Percentiles rank a stretch among this genome's conserved stretches.
Evolutionary conservation across 2,329 filamentous ascomycete species (phyloP).

Genomic region (Colletotrichum truncatum): DNA sequence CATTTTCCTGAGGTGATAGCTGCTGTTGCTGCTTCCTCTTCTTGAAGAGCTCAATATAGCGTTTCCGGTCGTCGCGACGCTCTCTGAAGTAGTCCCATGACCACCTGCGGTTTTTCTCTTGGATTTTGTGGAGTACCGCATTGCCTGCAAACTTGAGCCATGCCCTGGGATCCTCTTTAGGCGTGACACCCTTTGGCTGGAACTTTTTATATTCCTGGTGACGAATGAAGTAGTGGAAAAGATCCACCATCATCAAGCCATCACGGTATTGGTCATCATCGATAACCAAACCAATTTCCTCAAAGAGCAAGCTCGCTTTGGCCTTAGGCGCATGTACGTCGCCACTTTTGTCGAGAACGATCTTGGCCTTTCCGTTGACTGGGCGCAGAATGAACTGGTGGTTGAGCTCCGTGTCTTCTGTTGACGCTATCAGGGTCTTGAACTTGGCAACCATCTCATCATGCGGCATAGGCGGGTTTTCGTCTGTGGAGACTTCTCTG

Average conservation of each 20-base stretch:
- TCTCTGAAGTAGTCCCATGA: conserved; percentile 97
- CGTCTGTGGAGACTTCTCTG: conserved; percentile 71
- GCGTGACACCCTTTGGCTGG: conserved; percentile 81
- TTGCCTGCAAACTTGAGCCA: conserved; percentile 94
- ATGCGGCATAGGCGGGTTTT: conserved; percentile 72
- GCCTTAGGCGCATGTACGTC: conserved; percentile 82
- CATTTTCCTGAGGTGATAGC: conserved; percentile 73
- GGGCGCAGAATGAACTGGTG: conserved; percentile 97
- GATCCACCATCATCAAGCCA: conserved; percentile 95
- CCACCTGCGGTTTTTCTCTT: conserved; percentile 92
- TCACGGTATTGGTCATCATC: conserved; percentile 98
- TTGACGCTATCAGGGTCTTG: conserved; percentile 80
- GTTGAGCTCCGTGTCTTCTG: conserved; percentile 63
- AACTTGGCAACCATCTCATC: conserved; percentile 82
- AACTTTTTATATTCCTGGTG: conserved; percentile 97
- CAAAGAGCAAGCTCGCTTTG: conserved; percentile 91
- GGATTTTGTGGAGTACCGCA: conserved; percentile 91
- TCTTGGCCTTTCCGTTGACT: conserved; percentile 92
- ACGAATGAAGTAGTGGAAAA: conserved; percentile 98
- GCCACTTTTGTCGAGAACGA: conserved; percentile 94
- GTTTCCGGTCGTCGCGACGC: conserved; percentile 85
- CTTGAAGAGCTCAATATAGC: conserved; percentile 96
- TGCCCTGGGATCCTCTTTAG: conserved; percentile 89
- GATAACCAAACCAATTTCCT: conserved; percentile 97
- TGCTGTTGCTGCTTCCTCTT: conserved; percentile 84